phyloP scores from a whole-genome alignment of 2,329 filamentous ascomycete species.

The Diaporthe destruens region DNA sequence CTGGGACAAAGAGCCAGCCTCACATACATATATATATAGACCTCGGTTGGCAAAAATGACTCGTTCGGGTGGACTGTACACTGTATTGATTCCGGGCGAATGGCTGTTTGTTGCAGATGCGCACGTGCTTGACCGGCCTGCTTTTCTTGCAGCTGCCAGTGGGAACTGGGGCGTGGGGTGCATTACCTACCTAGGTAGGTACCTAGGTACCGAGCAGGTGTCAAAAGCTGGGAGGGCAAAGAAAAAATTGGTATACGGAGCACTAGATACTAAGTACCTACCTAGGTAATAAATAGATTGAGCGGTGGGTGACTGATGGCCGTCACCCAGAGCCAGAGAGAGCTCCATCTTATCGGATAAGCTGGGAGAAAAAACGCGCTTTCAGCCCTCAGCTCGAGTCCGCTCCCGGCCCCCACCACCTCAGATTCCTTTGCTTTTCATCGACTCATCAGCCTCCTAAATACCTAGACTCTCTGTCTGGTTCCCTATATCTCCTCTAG shows the following conservation, averaged over 20 bases:
- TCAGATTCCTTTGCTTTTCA: slow-evolving; percentile 35
- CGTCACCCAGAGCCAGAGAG: background rate
- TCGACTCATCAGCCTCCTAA: slow-evolving; percentile 3
- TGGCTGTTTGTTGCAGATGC: slow-evolving; percentile 17
- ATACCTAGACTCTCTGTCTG: slow-evolving; percentile 5
- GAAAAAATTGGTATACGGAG: background rate
- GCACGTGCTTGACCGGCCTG: slow-evolving; percentile 25
- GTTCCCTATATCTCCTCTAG: slow-evolving; percentile 15
- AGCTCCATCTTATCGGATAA: slow-evolving; percentile 36
- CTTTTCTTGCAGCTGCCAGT: slow-evolving; percentile 4
- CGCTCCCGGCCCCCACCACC: slow-evolving; percentile 16
- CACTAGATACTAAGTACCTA: too few species aligned
- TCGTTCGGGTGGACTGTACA: slow-evolving; percentile 15
- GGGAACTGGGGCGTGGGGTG: background rate
- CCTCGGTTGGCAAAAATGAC: slow-evolving; percentile 29
- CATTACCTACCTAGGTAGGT: too few species aligned
- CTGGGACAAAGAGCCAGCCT: background rate
- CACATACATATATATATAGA: too few species aligned
- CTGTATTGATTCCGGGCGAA: slow-evolving; percentile 21
- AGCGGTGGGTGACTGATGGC: slow-evolving; percentile 23
- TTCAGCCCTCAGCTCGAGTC: slow-evolving; percentile 15
- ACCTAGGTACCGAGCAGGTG: background rate
- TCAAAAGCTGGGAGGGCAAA: background rate
- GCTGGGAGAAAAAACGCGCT: slow-evolving; percentile 39
- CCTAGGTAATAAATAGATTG: background rate